phyloP scores from a whole-genome alignment of 352 stramenopile genomes.

The Albugo laibachii region DNA sequence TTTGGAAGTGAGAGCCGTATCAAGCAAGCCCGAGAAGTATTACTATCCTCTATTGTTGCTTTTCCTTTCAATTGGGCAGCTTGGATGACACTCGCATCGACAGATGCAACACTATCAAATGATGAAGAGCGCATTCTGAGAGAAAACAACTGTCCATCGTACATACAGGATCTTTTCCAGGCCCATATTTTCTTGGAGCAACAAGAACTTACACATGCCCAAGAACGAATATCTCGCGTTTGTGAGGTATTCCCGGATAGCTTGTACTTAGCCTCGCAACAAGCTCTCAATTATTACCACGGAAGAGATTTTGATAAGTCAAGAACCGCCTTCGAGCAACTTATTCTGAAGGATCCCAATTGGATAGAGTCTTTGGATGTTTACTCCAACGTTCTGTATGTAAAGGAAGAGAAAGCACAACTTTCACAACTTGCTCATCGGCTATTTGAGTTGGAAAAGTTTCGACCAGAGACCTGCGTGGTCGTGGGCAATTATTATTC shows the following conservation, averaged over 20 bases:
- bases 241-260: constrained; percentile 34
- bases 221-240: constrained; percentile 27
- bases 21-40: too few relatives aligned
- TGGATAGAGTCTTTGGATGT: constrained; percentile 70
- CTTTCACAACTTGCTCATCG: constrained; percentile 80
- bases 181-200: constrained; percentile 56
- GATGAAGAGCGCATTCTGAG: constrained; percentile 33
- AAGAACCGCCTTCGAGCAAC: constrained; percentile 48
- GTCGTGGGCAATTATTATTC: constrained; percentile 88
- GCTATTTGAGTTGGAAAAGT: constrained; percentile 91
- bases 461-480: constrained; percentile 94
- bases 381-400: constrained; percentile 75
- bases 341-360: constrained; percentile 40
- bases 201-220: constrained; percentile 50
- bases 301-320: constrained; percentile 66
- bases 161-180: constrained; percentile 75
- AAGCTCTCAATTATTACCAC: constrained; percentile 64
- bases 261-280: constrained; percentile 52
- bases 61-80: constrained; percentile 92
- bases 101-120: constrained; percentile 3
- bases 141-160: too few relatives aligned
- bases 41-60: constrained; percentile 20
- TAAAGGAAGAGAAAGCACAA: constrained; percentile 72
- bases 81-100: constrained; percentile 86
- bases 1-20: constrained; percentile 9